Base-by-base conservation (phyloP, 768 basidiomycete genomes). In the Mycena galopus region DNA sequence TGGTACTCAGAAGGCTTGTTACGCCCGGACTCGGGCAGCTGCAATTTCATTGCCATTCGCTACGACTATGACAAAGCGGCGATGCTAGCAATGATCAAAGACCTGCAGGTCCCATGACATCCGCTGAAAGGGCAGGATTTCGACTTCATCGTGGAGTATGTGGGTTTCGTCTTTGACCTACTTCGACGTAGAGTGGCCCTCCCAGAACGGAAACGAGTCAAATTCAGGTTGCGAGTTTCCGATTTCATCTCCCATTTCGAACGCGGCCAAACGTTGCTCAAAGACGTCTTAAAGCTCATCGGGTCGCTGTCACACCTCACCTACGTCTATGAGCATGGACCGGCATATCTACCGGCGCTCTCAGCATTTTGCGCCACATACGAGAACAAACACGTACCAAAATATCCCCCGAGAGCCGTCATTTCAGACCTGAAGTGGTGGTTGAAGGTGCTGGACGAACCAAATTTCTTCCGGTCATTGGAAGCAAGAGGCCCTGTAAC, bases 81-180 rank as follows among this genome's bases (percentile, higher is more conserved):
- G 0, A 63, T 63, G 62, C 62, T 63, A 2, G 30, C 16, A 4
- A 63, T 63, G 62, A n/a, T 63, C 29, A 10, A 33, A 6, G 62
- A 63, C n/a, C 62, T 63, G 2, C 44, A 51, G 35, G 62, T 63
- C 6, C 62, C 47, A 4, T 63, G 62, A 47, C 62, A 63, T 25
- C 30, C 27, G 9, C 50, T 37, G 21, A 63, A 63, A 23, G 62
- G 62, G 29, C 62, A 63, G 32, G 62, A 63, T 33, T 63, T 63
- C n/a, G 47, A 63, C 32, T 63, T 63, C 47, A n/a, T 51, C 6
- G 47, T 63, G 62, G 63, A 64, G 37, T 64, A 64, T 16, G 50
- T 64, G 11, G 63, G 63, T 7, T 64, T 64, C 21, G 23, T 64
- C 19, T 64, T 51, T 9, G 30, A 64, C 33, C 63, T 64, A 1